Base-by-base conservation (phyloP, 2,329 filamentous ascomycete genomes). In the Colletotrichum coccodes region DNA sequence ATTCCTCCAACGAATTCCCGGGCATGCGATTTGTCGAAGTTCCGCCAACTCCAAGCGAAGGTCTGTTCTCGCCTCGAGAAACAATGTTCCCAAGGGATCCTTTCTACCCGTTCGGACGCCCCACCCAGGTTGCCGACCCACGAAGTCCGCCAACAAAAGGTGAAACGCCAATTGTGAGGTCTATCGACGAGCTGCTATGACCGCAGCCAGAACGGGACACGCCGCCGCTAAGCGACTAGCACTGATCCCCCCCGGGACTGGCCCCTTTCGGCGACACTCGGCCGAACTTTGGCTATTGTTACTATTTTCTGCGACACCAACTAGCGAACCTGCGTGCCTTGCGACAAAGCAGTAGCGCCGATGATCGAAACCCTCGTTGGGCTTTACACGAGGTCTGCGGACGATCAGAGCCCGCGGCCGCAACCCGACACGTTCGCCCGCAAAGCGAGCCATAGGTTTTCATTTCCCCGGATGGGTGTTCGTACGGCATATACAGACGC, bases 141-240 rank as follows among this genome's bases (percentile, higher is more conserved):
- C 83, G 93, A 73, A 94, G 92, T 76, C 92, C 92, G 18, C 91
- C 92, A 0, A 92, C 91, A 14, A 89, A 88, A 74, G 92, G 92
- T 44, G 91, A 92, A 77, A 90, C 89, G 66, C 91, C 92, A 3
- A 94, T 95, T 70, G 89, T 90, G 59, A 86, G 92, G 64, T 94
- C 91, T 67, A 95, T 95, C 74, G 91, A 93, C 77, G 92, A 94
- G 75, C 84, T 94, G 59, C 83, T 95, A 79, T 94, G 85, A 84
- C 59, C 62, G 34, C 54, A 21, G 65, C 40, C 65, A 57, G 53
- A 26, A 46, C 54, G 56, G 49, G 28, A 60, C 28, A 60, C 61
- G 60, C 54, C 40, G 61, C 62, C 65, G 62, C 60, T 62, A 46
- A 12, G 65, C 52, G 32, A 54, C 54, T 60, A 49, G 57, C 54